Evolutionary conservation across 306 rosid species (phyloP), one percentile per base, ranked within the genome.

Genomic region (Inga leiocalycina): DNA sequence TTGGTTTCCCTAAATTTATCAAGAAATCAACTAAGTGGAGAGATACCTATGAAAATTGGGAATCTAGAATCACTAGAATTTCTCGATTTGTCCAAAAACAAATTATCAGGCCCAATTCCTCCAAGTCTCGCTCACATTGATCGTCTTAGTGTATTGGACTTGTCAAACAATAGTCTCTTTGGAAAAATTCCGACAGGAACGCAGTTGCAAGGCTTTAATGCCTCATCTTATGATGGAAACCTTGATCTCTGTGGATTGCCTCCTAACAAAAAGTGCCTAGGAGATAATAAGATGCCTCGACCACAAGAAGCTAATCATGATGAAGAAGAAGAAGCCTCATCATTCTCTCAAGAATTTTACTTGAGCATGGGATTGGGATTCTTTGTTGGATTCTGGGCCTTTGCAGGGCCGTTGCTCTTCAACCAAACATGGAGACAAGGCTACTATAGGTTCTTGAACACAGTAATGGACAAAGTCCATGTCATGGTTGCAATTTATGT

Each of bases 11-110:
- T 81, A 3, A 64, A 81, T 46, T 81, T 81, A 14, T 81, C 79
- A 74, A 46, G 67, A 4, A 81, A 81, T 41, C 49, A 22, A 6
- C 46, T 74, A 4, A 61, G 17, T 34, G 84, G 84, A 17, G 15
- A 71, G 73, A 83, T 83, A 45, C 49, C 67, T 17, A 5, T 67
- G 1, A 8, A 72, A 2, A 15, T 78, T 19, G 79, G 82, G 34
- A 77, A 74, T 41, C 66, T 83, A 0, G 15, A 78, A 24, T 78
- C 49, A 35, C 70, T 83, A 1, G 79, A 83, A 32, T 83, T 41
- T 22, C 83, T 83, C 3, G 83, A 83, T 27, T 14, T 83, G 15
- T 83, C 86, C 20, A 71, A 78, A 72, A 83, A 83, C 24, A 48
- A 69, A 20, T 24, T 82, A 2, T 54, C 62, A 0, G 78, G 85